Percentiles rank a stretch among this genome's conserved stretches.
Evolutionary conservation across 495 filamentous ascomycete species (phyloP).

Genomic region (Aspergillus homomorphus): DNA sequence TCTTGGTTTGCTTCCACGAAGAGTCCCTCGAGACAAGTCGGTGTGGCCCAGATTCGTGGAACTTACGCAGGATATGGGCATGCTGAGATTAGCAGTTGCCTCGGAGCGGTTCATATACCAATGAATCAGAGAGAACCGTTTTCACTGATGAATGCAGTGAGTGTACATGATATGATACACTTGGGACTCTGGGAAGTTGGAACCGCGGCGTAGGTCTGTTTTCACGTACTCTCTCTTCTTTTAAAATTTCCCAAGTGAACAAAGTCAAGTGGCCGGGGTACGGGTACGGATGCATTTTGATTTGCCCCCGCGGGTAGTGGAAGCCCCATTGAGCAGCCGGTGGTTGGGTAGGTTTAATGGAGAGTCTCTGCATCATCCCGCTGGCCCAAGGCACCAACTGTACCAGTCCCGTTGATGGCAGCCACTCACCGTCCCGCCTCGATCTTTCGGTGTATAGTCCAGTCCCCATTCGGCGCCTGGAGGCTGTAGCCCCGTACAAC

Average conservation of each 20-base stretch:
- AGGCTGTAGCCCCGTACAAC: neutral
- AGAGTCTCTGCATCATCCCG: constrained; percentile 29
- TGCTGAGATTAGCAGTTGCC: no score
- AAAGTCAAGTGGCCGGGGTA: no score
- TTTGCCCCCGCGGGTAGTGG: neutral
- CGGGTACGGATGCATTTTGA: neutral
- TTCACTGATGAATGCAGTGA: no score
- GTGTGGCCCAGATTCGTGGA: neutral
- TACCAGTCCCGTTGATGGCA: constrained; percentile 28
- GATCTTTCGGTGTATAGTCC: constrained; percentile 22
- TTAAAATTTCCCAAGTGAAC: neutral
- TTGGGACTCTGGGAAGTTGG: no score
- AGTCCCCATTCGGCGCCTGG: neutral
- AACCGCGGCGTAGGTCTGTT: neutral
- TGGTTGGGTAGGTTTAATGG: neutral
- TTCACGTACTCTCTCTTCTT: neutral
- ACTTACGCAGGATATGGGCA: no score
- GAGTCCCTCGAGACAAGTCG: neutral
- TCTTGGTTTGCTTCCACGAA: no score
- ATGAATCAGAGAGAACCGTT: no score
- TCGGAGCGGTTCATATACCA: no score
- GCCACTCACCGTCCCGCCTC: constrained; percentile 18
- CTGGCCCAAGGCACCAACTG: constrained; percentile 28
- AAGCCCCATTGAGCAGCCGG: neutral
- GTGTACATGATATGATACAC: no score